Conservation (phyloP, 2,329 filamentous ascomycete genomes). For the Neocucurbitaria cava region DNA sequence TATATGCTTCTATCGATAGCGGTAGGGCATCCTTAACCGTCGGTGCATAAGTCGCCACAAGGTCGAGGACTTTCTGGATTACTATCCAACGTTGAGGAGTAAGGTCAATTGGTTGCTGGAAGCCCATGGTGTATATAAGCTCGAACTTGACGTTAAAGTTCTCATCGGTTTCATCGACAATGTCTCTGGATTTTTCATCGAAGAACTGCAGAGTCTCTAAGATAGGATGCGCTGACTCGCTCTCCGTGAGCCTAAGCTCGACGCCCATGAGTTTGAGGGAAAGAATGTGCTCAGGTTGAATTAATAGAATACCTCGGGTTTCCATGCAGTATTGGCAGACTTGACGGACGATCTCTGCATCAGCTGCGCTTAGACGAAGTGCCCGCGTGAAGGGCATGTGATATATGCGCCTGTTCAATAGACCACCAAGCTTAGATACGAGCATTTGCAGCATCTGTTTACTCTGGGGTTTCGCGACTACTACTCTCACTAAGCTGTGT, state of each 20-base stretch:
- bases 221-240: constrained; percentile 43
- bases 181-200: constrained; percentile 56
- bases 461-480: constrained; percentile 68
- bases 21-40: constrained; percentile 44
- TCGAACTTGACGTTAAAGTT: constrained; percentile 62
- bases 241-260: constrained; percentile 53
- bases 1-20: constrained; percentile 53
- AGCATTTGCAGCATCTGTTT: constrained; percentile 68
- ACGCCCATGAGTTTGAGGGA: constrained; percentile 69
- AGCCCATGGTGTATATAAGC: constrained; percentile 68
- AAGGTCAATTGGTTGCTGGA: constrained; percentile 59
- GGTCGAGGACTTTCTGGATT: constrained; percentile 60
- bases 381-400: constrained; percentile 67
- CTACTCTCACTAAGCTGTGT: constrained; percentile 60
- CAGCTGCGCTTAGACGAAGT: constrained; percentile 40
- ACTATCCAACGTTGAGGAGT: constrained; percentile 64
- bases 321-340: constrained; percentile 58
- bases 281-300: constrained; percentile 69
- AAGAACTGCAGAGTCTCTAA: constrained; percentile 56
- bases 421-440: constrained; percentile 60
- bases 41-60: constrained; percentile 49
- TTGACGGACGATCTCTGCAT: constrained; percentile 47
- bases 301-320: constrained; percentile 62
- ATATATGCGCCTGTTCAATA: constrained; percentile 62
- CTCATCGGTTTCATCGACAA: constrained; percentile 72